phyloP scores from a whole-genome alignment of 495 filamentous ascomycete species.

The Neurospora sublineolata region DNA sequence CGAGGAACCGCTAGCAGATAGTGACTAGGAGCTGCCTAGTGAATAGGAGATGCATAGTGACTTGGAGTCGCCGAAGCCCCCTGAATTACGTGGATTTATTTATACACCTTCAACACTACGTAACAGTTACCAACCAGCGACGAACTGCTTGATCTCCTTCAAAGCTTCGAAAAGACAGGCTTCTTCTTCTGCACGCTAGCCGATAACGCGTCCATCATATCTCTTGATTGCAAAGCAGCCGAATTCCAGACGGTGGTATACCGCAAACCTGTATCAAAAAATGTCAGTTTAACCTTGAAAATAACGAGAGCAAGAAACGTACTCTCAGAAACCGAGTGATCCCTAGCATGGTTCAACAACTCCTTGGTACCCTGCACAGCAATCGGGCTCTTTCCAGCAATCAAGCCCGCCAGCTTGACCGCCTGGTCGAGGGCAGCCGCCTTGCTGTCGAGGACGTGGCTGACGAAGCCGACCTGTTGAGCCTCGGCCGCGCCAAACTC shows the following conservation, averaged over 20 bases:
- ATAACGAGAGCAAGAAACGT: conserved; percentile 18
- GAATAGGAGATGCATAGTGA: background rate
- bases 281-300: background rate
- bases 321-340: conserved; percentile 68
- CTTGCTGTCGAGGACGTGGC: conserved; percentile 58
- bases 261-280: conserved; percentile 43
- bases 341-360: conserved; percentile 74
- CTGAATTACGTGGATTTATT: background rate
- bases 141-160: conserved; percentile 1
- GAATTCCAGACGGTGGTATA: conserved; percentile 86
- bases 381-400: conserved; percentile 78
- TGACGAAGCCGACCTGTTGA: conserved; percentile 70
- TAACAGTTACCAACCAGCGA: background rate
- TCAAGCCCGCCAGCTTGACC: conserved; percentile 50
- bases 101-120: background rate
- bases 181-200: conserved; percentile 70
- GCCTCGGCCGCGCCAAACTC: conserved; percentile 74
- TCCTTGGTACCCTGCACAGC: conserved; percentile 92
- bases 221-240: conserved; percentile 67
- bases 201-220: conserved; percentile 61
- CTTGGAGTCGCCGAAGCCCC: background rate
- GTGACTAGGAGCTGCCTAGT: conserved; percentile 17
- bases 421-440: conserved; percentile 49
- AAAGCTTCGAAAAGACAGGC: conserved; percentile 82
- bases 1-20: conserved; percentile 29